Conservation (phyloP, 108 stramenopile genomes). For the Skeletonema potamos region DNA sequence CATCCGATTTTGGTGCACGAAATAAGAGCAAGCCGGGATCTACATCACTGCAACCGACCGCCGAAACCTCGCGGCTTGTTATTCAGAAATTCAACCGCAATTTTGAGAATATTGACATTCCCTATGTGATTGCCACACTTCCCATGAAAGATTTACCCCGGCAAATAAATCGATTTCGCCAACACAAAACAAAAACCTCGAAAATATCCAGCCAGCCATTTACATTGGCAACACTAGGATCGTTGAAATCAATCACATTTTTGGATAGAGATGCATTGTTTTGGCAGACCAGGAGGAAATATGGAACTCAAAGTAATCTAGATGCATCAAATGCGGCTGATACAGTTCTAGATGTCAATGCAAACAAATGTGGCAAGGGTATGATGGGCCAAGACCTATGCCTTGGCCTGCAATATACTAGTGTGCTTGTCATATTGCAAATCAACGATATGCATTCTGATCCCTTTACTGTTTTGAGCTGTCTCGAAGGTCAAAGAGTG, state of each 20-base stretch:
- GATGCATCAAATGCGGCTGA: conserved; percentile 20
- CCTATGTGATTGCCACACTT: conserved; percentile 15
- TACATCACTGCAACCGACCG: conserved; percentile 1
- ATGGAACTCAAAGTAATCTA: conserved; percentile 13
- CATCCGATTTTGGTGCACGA: background rate
- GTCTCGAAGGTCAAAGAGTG: conserved; percentile 30
- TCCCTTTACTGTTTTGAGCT: conserved; percentile 19
- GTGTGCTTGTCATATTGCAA: conserved; percentile 18
- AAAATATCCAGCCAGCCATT: background rate
- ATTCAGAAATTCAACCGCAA: conserved; percentile 24
- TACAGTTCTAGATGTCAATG: conserved; percentile 27
- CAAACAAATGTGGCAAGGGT: background rate
- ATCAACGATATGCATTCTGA: background rate
- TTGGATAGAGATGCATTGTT: conserved; percentile 30
- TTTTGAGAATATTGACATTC: background rate
- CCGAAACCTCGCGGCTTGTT: conserved; percentile 17
- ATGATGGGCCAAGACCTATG: conserved; percentile 19
- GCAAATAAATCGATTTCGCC: conserved; percentile 13
- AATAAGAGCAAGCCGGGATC: background rate
- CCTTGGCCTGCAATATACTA: conserved; percentile 26
- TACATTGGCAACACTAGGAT: conserved; percentile 19
- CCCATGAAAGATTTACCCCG: conserved; percentile 15
- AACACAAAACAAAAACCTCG: background rate
- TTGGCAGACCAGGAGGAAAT: background rate
- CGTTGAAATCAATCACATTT: conserved; percentile 27